Base-by-base conservation (phyloP, 1,284 basidiomycete genomes). In the Papiliotrema flavescens region DNA sequence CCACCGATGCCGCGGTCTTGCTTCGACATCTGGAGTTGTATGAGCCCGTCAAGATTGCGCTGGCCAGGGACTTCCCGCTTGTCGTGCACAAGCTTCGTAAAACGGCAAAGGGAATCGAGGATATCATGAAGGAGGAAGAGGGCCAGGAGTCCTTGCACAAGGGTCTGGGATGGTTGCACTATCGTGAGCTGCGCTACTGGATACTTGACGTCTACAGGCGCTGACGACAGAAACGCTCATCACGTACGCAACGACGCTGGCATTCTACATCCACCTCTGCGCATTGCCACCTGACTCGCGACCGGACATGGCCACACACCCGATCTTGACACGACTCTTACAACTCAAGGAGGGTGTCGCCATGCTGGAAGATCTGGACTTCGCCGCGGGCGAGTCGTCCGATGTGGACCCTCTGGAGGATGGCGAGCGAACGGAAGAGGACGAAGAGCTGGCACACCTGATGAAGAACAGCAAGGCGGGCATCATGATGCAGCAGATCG, bases 191-290 rank as follows among this genome's bases (percentile, higher is more conserved):
- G 4, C 40, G 35, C 43, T 17, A 43, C 19, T 4, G 13, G n/a
- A 26, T 13, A 40, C 48, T 22, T 13, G 15, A 26, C 24, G 20
- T 47, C 11, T 24, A 41, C 47, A 5, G 35, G 11, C 51, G 15
- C 20, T 49, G 44, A 52, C 49, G 47, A 20, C 71, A 92, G 90
- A 97, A 80, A 84, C 90, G 1, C 80, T 96, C 2, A 78, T 95
- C 43, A 90, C 93, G 9, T 98, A 98, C 73, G 82, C 89, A 9
- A 90, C 92, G 1, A 88, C 86, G 1, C 85, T 98, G 44, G 88
- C 93, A 0, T 98, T 94, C 79, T 98, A 96, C 78, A 81, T 98
- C 49, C 86, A 94, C 73, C 81, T 98, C 24, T 85, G 90, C 15
- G 80, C 88, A 82, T 85, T 76, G 83, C 88, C 71, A 74, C 81